These are phyloP conservation scores for Elasticomyces elasticus DNA, from an alignment of 495 filamentous ascomycete species.

Conservation along the genomic window DNA sequence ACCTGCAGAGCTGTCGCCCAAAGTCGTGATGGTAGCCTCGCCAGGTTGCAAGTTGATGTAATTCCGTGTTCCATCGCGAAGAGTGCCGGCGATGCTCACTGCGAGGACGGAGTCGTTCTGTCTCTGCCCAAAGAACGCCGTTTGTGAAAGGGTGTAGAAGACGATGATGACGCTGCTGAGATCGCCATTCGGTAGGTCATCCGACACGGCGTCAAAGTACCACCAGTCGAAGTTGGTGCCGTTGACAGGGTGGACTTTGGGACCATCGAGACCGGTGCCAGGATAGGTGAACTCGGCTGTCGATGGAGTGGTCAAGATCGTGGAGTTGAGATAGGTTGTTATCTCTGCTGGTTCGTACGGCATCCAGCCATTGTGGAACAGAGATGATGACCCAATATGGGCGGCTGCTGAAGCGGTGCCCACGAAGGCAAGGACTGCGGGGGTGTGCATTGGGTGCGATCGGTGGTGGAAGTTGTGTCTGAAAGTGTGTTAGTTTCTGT, in stretches of 20 bases:
- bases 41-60: neutral
- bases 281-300: neutral
- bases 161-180: neutral
- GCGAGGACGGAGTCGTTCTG: neutral
- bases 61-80: neutral
- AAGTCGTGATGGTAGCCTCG: neutral
- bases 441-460: too few relatives aligned
- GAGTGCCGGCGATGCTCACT: neutral
- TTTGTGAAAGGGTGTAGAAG: neutral
- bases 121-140: neutral
- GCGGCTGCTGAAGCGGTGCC: too few relatives aligned
- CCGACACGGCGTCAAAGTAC: conserved; percentile 1
- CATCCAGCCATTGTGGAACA: too few relatives aligned
- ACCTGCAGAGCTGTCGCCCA: neutral
- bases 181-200: neutral
- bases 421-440: too few relatives aligned
- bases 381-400: too few relatives aligned
- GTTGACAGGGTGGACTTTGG: conserved; percentile 1
- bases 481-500: too few relatives aligned
- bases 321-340: neutral
- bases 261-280: conserved; percentile 1
- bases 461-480: too few relatives aligned
- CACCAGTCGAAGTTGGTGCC: conserved; percentile 2
- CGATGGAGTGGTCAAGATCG: neutral
- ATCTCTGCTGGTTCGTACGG: too few relatives aligned